phyloP scores from a whole-genome alignment of 768 basidiomycete genomes.

The Tylopilus sp. region DNA sequence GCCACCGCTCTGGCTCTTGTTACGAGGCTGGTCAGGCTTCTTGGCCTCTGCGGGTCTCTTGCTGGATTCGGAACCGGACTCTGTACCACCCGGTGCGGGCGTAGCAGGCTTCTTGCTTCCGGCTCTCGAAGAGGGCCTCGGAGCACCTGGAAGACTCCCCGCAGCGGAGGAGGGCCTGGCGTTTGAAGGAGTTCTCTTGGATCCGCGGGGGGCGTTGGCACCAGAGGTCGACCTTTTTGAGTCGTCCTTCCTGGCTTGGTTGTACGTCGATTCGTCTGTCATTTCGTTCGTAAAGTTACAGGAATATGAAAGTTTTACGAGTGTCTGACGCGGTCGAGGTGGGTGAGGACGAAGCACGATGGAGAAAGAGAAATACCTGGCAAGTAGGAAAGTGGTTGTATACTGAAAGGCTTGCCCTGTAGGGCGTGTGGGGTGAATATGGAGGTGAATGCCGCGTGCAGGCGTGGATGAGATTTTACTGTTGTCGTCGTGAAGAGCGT shows the following conservation, averaged over 20 bases:
- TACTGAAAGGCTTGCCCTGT: slow-evolving; percentile 79
- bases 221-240: slow-evolving; percentile 50
- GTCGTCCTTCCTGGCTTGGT: slow-evolving; percentile 65
- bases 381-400: slow-evolving; percentile 40
- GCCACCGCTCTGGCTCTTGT: slow-evolving; percentile 49
- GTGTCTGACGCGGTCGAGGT: slow-evolving; percentile 34
- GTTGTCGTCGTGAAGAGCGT: slow-evolving; percentile 38
- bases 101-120: slow-evolving; percentile 57
- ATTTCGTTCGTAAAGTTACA: slow-evolving; percentile 75
- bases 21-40: slow-evolving; percentile 50
- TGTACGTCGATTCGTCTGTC: slow-evolving; percentile 69
- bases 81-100: slow-evolving; percentile 40
- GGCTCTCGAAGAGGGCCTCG: slow-evolving; percentile 61
- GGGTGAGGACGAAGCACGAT: slow-evolving; percentile 12
- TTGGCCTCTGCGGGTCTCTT: slow-evolving; percentile 55
- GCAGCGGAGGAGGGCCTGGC: slow-evolving; percentile 40
- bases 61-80: slow-evolving; percentile 73
- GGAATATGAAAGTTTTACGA: slow-evolving; percentile 45
- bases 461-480: slow-evolving; percentile 49
- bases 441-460: slow-evolving; percentile 53
- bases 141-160: slow-evolving; percentile 42
- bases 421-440: slow-evolving; percentile 76
- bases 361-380: slow-evolving; percentile 37
- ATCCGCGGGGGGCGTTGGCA: slow-evolving; percentile 49
- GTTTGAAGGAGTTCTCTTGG: slow-evolving; percentile 54